phyloP scores from a whole-genome alignment of 768 basidiomycete species.

The Russula virescens region DNA sequence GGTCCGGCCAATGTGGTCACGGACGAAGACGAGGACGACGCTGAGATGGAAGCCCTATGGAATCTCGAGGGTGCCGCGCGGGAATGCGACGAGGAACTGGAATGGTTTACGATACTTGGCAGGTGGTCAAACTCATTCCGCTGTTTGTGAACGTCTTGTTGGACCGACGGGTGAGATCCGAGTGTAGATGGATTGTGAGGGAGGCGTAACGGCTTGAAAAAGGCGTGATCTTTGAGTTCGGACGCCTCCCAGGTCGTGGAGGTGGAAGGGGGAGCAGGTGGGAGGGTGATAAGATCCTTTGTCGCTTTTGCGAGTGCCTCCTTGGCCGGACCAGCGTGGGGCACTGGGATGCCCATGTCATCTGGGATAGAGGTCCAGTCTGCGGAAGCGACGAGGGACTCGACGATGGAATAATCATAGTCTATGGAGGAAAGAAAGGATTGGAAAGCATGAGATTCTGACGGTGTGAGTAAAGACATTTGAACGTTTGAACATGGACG shows the following conservation, averaged over 20 bases:
- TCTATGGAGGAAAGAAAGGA: conserved; percentile 25
- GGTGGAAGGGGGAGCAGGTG: conserved; percentile 26
- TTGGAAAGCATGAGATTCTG: conserved; percentile 25
- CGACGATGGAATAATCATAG: conserved; percentile 24
- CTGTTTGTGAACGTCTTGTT: neutral
- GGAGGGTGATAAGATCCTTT: conserved; percentile 76
- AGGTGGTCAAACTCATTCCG: conserved; percentile 19
- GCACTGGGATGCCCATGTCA: conserved; percentile 39
- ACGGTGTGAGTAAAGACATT: conserved; percentile 24
- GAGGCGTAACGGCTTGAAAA: conserved; percentile 22
- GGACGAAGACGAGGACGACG: conserved; percentile 19
- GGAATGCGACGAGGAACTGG: neutral
- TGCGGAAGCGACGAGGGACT: conserved; percentile 21
- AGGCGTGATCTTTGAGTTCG: conserved; percentile 29
- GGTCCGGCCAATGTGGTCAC: conserved; percentile 10
- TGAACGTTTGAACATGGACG: conserved; percentile 17
- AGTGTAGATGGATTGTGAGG: conserved; percentile 4
- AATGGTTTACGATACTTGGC: conserved; percentile 4
- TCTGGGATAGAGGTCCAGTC: conserved; percentile 31
- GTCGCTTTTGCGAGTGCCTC: conserved; percentile 73
- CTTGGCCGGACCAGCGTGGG: conserved; percentile 39
- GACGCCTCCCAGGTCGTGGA: conserved; percentile 32
- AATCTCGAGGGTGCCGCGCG: neutral
- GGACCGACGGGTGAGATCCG: conserved; percentile 14
- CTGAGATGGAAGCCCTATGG: conserved; percentile 18